Conservation (phyloP, 345 rosid genomes). For the Gossypium arboreum region DNA sequence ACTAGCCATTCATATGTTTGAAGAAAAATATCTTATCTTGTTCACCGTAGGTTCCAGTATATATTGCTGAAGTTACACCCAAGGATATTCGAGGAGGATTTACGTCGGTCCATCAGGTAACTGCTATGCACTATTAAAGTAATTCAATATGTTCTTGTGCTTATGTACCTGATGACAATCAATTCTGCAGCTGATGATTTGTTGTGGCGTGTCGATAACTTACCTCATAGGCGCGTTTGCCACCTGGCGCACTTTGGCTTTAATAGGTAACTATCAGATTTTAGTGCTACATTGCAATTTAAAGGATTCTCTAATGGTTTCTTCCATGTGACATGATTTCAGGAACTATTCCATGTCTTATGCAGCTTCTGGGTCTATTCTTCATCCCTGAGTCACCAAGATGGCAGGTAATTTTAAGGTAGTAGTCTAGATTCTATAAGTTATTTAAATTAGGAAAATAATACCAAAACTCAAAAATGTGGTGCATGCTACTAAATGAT, state of each 20-base stretch:
- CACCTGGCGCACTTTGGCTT: slow-evolving; percentile 65
- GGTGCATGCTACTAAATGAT: neutral
- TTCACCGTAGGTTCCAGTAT: slow-evolving; percentile 56
- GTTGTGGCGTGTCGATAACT: slow-evolving; percentile 54
- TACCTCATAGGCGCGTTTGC: slow-evolving; percentile 65
- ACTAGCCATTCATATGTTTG: slow-evolving; percentile 3
- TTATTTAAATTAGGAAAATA: neutral
- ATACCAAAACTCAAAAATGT: neutral
- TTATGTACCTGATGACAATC: neutral
- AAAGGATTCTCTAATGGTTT: slow-evolving; percentile 9
- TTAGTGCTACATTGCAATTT: neutral
- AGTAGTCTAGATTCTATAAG: neutral
- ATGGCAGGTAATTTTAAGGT: slow-evolving; percentile 52
- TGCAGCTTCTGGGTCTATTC: slow-evolving; percentile 35
- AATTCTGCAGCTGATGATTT: slow-evolving; percentile 64
- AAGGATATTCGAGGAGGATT: slow-evolving; percentile 68
- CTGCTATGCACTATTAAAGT: neutral
- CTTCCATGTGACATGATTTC: slow-evolving; percentile 6
- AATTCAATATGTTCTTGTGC: neutral
- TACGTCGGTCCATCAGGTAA: slow-evolving; percentile 65
- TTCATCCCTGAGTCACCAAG: slow-evolving; percentile 57
- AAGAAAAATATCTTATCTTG: neutral
- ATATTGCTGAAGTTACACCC: slow-evolving; percentile 85
- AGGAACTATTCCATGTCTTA: slow-evolving; percentile 38
- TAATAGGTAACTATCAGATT: slow-evolving; percentile 41